phyloP scores from a whole-genome alignment of 139 green algal species.

The Volvox africanus region DNA sequence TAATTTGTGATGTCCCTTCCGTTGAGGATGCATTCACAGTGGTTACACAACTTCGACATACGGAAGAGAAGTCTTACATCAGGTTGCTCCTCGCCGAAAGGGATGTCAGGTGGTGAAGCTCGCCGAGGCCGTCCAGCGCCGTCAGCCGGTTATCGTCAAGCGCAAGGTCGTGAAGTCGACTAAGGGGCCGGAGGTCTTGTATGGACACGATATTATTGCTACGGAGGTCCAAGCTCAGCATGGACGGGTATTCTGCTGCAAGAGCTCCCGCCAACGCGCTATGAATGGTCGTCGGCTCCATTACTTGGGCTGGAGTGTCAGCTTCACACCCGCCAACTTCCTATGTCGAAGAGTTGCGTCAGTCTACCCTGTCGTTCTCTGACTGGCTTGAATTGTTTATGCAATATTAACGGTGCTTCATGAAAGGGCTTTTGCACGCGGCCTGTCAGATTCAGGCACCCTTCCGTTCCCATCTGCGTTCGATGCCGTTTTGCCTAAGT shows the following conservation, averaged over 20 bases:
- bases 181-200: neutral
- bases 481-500: too few species aligned
- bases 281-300: constrained; percentile 1
- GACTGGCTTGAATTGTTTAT: too few species aligned
- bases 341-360: too few species aligned
- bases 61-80: constrained; percentile 11
- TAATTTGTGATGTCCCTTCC: too few species aligned
- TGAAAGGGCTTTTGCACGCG: too few species aligned
- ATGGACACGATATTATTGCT: neutral
- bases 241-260: neutral
- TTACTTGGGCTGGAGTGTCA: neutral
- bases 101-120: neutral
- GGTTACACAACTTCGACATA: too few species aligned
- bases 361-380: too few species aligned
- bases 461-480: too few species aligned
- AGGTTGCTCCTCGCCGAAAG: neutral
- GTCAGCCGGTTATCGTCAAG: neutral
- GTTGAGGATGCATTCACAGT: too few species aligned
- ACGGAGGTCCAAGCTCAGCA: constrained; percentile 19
- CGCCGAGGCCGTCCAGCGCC: neutral
- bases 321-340: too few species aligned
- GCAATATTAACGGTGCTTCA: too few species aligned
- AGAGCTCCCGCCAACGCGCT: constrained; percentile 1
- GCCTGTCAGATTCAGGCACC: too few species aligned
- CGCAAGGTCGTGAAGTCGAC: neutral